These are phyloP conservation scores for Xylariaceae sp. DNA, from an alignment of 2,329 filamentous ascomycete species.

Conservation along the genomic window DNA sequence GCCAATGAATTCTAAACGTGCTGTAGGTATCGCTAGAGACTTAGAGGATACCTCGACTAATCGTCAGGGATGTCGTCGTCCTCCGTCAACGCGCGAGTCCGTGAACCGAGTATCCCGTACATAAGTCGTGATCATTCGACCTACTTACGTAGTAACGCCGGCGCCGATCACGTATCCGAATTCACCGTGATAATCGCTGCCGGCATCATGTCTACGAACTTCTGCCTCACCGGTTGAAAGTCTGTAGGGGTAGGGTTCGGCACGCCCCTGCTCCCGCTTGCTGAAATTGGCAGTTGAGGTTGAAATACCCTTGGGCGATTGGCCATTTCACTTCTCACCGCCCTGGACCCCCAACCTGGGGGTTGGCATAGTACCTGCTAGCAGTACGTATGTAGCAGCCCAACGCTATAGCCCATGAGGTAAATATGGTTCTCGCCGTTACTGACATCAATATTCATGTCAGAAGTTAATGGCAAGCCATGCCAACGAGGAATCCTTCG, in stretches of 20 bases:
- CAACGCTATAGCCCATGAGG: neutral
- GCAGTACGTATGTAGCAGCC: neutral
- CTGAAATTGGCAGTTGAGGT: neutral
- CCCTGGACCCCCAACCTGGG: neutral
- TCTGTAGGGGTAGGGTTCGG: neutral
- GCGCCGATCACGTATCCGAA: neutral
- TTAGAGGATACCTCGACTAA: too few species aligned
- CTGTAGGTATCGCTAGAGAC: too few species aligned
- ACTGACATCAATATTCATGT: neutral
- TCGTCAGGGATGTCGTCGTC: too few species aligned
- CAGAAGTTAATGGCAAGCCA: neutral
- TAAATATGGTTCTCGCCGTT: neutral
- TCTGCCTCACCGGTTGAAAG: neutral
- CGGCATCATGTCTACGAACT: neutral
- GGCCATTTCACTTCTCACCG: neutral
- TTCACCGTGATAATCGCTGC: neutral
- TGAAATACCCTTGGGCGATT: neutral
- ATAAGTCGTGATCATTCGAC: too few species aligned
- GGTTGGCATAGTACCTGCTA: neutral
- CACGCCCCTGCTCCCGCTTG: neutral
- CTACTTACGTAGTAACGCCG: neutral
- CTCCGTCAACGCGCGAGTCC: too few species aligned
- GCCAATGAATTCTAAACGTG: too few species aligned
- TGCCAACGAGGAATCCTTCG: neutral
- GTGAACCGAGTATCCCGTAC: too few species aligned